Evolutionary conservation across 148 eudicot species (phyloP).

Genomic region (Linanthus parryae): DNA sequence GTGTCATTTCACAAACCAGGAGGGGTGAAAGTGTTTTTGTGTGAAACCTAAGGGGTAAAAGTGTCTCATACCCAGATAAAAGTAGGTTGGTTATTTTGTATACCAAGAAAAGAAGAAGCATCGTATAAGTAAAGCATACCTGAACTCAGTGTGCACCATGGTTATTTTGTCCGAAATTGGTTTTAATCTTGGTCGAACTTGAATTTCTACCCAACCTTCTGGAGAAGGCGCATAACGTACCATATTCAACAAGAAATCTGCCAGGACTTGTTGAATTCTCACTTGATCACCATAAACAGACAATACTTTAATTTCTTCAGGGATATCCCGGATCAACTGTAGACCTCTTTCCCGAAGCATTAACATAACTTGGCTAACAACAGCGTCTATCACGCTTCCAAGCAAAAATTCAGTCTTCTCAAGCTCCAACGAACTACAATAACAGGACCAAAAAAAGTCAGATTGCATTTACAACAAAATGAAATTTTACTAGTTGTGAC

Average conservation of each 20-base stretch:
- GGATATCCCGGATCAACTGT: conserved; percentile 81
- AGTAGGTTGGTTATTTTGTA: background rate
- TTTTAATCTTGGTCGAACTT: conserved; percentile 64
- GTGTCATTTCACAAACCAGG: no score
- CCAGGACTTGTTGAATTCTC: conserved; percentile 76
- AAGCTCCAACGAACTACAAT: conserved; percentile 54
- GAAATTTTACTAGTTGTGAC: no score
- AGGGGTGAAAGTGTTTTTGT: no score
- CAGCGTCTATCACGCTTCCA: conserved; percentile 79
- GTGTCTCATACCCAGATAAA: background rate
- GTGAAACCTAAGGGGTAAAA: background rate
- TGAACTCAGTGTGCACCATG: conserved; percentile 55
- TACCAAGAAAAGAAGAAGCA: background rate
- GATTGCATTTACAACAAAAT: background rate
- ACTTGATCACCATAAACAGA: conserved; percentile 74
- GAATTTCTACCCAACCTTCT: conserved; percentile 90
- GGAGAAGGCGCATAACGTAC: conserved; percentile 81
- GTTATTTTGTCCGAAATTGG: conserved; percentile 37
- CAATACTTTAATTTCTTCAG: conserved; percentile 76
- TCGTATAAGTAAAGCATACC: no score
- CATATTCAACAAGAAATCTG: conserved; percentile 76
- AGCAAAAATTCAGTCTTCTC: conserved; percentile 64
- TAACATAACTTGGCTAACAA: conserved; percentile 88
- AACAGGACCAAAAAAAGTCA: conserved; percentile 4
- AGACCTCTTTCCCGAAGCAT: conserved; percentile 68